Percentiles rank a stretch among this genome's conserved stretches.
Evolutionary conservation across 2,329 filamentous ascomycete species (phyloP).

Genomic region (Nothophoma quercina): DNA sequence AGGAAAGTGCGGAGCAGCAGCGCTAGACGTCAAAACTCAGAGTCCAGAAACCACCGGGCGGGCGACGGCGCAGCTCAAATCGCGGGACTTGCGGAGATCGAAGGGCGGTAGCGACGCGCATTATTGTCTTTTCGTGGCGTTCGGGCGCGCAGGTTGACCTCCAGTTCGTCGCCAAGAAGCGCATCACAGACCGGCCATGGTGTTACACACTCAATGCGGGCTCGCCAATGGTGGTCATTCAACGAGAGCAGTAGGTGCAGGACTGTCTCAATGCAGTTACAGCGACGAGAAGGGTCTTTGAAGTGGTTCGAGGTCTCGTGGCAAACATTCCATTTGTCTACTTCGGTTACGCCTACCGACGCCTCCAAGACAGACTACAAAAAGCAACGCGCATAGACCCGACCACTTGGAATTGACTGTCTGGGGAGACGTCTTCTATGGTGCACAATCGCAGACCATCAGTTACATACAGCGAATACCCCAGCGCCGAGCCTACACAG

Average conservation of each 20-base stretch:
- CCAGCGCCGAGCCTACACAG: slow-evolving; percentile 7
- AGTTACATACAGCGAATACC: slow-evolving; percentile 13
- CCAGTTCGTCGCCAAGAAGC: slow-evolving; percentile 24
- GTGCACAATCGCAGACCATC: slow-evolving; percentile 18
- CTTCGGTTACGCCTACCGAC: not conserved
- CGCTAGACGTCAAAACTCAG: slow-evolving; percentile 7
- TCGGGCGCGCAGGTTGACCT: slow-evolving; percentile 27
- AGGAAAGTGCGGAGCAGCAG: slow-evolving; percentile 18
- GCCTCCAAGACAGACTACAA: slow-evolving; percentile 5
- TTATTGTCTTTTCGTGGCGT: slow-evolving; percentile 37
- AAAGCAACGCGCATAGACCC: slow-evolving; percentile 17
- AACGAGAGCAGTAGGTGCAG: slow-evolving; percentile 16
- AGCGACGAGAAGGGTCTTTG: slow-evolving; percentile 8
- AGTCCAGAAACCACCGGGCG: slow-evolving; percentile 11
- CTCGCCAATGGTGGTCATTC: slow-evolving; percentile 14
- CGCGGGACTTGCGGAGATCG: slow-evolving; percentile 21
- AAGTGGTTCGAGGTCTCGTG: slow-evolving; percentile 1
- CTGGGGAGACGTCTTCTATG: slow-evolving; percentile 6
- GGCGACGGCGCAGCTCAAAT: slow-evolving; percentile 27
- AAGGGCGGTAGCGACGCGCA: slow-evolving; percentile 30
- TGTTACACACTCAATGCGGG: slow-evolving; percentile 19
- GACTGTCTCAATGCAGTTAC: slow-evolving; percentile 20
- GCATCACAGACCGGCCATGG: slow-evolving; percentile 11
- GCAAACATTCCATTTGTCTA: not conserved
- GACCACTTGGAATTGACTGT: slow-evolving; percentile 12